Evolutionary conservation across 345 rosid genomes (phyloP), one percentile per base, ranked within the genome.

Genomic region (Trapa incisa): DNA sequence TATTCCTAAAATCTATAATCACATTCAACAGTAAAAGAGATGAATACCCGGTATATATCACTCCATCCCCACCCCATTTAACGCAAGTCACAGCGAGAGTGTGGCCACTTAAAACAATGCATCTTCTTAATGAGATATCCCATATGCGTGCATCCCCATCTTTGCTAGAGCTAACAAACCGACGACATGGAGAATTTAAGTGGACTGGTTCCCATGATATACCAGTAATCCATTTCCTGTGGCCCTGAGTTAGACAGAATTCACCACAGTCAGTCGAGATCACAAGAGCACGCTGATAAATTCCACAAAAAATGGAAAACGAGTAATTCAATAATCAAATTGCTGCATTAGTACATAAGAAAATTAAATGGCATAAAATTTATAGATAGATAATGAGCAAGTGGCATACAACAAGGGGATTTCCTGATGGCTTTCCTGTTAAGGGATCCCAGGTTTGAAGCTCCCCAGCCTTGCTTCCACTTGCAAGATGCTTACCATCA

Each of bases 71-170:
- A 4, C 96, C 95, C 99, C 99, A 94, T 75, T 91, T 94, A 56
- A 94, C 99, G 70, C 97, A 91, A 75, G 99, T 94, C 71, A 94
- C 85, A 65, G 97, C 96, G 80, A 87, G 91, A 7, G 90, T 87
- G 70, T 94, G 99, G 12, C 96, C 97, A 52, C 85, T 87, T 45
- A 94, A 91, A 83, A 83, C 80, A 52, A 94, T 89, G 43, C 89
- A 78, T 78, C 80, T 89, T 71, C 79, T 85, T 66, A 85, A 71
- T 45, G 91, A 72, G 69, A 87, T 47, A 71, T 91, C 99, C 99
- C 97, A 94, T 75, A 94, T 85, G 65, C 96, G 88, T 15, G 99
- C 99, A 86, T 91, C 96, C 11, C 97, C 97, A 87, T 94, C 99
- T 84, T 91, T 91, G 82, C 99, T 86, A 69, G 91, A 83, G 83